Conservation (phyloP, 176 grass and related monocot species). For the Zizania latifolia region DNA sequence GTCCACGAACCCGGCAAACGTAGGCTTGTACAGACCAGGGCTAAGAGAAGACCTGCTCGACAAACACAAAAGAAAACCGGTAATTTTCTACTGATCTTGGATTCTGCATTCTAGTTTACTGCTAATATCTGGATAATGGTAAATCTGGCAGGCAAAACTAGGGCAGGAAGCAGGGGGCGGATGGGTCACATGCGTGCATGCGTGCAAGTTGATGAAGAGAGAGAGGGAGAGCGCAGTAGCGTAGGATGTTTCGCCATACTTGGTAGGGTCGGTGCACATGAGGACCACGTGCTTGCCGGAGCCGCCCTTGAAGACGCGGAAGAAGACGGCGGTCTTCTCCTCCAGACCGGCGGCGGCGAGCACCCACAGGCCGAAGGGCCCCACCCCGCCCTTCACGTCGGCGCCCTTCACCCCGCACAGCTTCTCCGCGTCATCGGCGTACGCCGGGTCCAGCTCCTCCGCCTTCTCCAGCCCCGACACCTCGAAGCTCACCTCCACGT, state of each 20-base stretch:
- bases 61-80: not conserved
- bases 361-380: slow-evolving; percentile 72
- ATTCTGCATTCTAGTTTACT: not conserved
- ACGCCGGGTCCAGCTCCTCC: slow-evolving; percentile 50
- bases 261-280: slow-evolving; percentile 75
- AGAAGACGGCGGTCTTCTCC: slow-evolving; percentile 63
- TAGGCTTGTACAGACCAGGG: slow-evolving; percentile 48
- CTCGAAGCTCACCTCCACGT: slow-evolving; percentile 67
- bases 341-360: slow-evolving; percentile 35
- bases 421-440: slow-evolving; percentile 33
- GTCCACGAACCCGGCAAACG: slow-evolving; percentile 57
- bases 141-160: not conserved
- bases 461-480: slow-evolving; percentile 44
- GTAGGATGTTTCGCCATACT: no score
- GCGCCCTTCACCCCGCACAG: slow-evolving; percentile 51
- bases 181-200: no score
- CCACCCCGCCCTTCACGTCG: slow-evolving; percentile 49
- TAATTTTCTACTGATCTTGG: not conserved
- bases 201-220: not conserved
- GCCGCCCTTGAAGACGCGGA: slow-evolving; percentile 47
- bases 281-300: slow-evolving; percentile 51
- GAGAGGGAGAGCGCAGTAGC: not conserved
- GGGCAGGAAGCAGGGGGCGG: no score
- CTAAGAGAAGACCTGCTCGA: slow-evolving; percentile 45
- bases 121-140: no score